Percentiles rank a stretch among this genome's conserved stretches.
Evolutionary conservation across 208 protist species (phyloP).

Genomic region (Blastocrithidia nonstop): DNA sequence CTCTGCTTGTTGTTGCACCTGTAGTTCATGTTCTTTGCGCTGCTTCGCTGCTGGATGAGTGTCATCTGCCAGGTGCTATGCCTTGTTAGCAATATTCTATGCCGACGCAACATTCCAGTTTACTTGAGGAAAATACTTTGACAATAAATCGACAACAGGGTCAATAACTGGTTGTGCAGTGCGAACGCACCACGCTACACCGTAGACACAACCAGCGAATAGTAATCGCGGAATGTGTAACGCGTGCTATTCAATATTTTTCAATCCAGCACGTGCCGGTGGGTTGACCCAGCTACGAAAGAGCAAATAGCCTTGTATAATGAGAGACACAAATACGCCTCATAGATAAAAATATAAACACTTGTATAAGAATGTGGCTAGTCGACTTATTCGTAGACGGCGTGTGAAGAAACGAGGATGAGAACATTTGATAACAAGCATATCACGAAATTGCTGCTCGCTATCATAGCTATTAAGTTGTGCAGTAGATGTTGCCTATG

Average conservation of each 20-base stretch:
- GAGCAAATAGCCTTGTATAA: slow-evolving; percentile 64
- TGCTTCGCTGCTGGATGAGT: slow-evolving; percentile 19
- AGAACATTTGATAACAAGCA: slow-evolving; percentile 69
- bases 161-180: slow-evolving; percentile 44
- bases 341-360: slow-evolving; percentile 75
- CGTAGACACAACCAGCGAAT: slow-evolving; percentile 36
- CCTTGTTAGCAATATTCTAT: slow-evolving; percentile 29
- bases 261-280: slow-evolving; percentile 54
- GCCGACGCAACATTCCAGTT: slow-evolving; percentile 52
- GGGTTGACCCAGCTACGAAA: slow-evolving; percentile 79
- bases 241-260: slow-evolving; percentile 67
- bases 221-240: slow-evolving; percentile 71
- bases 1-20: slow-evolving; percentile 16
- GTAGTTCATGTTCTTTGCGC: slow-evolving; percentile 10
- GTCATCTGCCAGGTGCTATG: slow-evolving; percentile 44
- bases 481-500: slow-evolving; percentile 6
- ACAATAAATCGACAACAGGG: slow-evolving; percentile 29
- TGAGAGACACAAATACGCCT: slow-evolving; percentile 49
- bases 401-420: slow-evolving; percentile 56
- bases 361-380: slow-evolving; percentile 59
- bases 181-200: slow-evolving; percentile 30
- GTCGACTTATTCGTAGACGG: slow-evolving; percentile 39
- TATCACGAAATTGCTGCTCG: slow-evolving; percentile 66
- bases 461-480: slow-evolving; percentile 19
- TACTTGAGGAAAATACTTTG: slow-evolving; percentile 40